Evolutionary conservation across 345 rosid genomes (phyloP).

Genomic region (Linum trigynum): DNA sequence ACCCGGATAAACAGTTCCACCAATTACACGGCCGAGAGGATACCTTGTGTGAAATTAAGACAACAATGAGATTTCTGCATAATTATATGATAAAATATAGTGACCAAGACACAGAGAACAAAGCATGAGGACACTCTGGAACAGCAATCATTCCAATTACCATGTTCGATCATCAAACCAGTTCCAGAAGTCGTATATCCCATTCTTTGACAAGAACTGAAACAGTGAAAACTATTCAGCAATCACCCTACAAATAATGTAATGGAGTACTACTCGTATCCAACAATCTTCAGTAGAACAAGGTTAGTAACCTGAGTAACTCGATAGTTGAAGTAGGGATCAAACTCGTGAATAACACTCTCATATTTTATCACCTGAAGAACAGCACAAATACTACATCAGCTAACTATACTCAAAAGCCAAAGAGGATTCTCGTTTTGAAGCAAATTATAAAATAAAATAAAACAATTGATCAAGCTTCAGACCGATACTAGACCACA

Average conservation of each 20-base stretch:
- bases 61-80: background rate
- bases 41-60: conserved; percentile 37
- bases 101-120: background rate
- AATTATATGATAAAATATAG: background rate
- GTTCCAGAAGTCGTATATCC: conserved; percentile 72
- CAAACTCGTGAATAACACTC: conserved; percentile 96
- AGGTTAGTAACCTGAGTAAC: conserved; percentile 61
- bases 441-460: background rate
- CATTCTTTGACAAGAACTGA: conserved; percentile 79
- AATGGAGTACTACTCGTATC: background rate
- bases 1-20: conserved; percentile 99
- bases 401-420: no score
- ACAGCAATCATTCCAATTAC: conserved; percentile 31
- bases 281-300: background rate
- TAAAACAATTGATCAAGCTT: background rate
- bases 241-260: conserved; percentile 1
- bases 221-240: conserved; percentile 19
- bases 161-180: conserved; percentile 91
- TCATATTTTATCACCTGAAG: conserved; percentile 91
- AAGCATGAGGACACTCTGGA: background rate
- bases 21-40: conserved; percentile 92
- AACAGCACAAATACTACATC: background rate
- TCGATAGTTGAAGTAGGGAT: conserved; percentile 95
- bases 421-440: background rate
- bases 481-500: background rate